Conservation (phyloP, 2,329 filamentous ascomycete genomes). For the Phoma herbarum region DNA sequence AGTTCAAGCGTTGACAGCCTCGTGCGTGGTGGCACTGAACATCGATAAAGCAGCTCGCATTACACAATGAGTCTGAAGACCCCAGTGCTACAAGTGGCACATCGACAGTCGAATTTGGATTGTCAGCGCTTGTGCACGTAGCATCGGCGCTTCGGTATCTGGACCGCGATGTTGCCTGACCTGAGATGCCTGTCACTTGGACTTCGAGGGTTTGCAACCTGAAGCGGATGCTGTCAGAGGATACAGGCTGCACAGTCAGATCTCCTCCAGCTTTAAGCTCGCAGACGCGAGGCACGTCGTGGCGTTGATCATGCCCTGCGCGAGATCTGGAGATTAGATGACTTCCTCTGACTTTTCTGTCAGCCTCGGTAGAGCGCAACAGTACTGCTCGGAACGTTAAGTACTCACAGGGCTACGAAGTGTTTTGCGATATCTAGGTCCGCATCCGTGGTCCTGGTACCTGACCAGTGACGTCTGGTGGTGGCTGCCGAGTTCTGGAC, state of each 20-base stretch:
- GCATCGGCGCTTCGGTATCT: constrained; percentile 18
- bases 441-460: constrained; percentile 1
- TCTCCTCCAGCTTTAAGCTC: neutral
- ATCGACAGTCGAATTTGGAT: neutral
- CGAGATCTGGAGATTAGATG: neutral
- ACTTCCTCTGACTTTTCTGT: neutral
- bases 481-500: constrained; percentile 1
- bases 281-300: neutral
- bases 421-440: constrained; percentile 2
- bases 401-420: neutral
- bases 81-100: constrained; percentile 13
- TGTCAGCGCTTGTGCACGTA: constrained; percentile 19
- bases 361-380: neutral
- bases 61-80: constrained; percentile 3
- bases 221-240: constrained; percentile 2
- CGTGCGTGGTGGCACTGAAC: constrained; percentile 1
- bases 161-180: constrained; percentile 6
- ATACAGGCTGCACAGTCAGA: neutral
- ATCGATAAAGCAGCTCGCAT: constrained; percentile 5
- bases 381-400: neutral
- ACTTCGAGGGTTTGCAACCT: constrained; percentile 1
- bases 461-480: constrained; percentile 8
- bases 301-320: constrained; percentile 4
- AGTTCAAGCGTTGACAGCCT: constrained; percentile 7
- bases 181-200: neutral